These are phyloP conservation scores for Ceratocystis cacaofunesta DNA, from an alignment of 2,329 filamentous ascomycete species.

Conservation along the genomic window DNA sequence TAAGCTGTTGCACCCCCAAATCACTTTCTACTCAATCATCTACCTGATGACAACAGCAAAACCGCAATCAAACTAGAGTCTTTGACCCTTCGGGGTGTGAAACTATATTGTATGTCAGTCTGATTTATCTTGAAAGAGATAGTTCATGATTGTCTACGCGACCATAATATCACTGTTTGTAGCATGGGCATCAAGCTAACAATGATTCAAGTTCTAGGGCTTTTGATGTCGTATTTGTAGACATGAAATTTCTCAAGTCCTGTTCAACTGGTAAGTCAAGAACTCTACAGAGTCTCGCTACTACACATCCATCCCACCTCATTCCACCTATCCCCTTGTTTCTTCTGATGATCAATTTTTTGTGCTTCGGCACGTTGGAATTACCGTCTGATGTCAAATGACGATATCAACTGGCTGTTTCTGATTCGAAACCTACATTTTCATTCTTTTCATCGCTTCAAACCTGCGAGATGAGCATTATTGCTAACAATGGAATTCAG, in stretches of 20 bases:
- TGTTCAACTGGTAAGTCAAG: conserved; percentile 13
- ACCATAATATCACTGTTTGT: not conserved
- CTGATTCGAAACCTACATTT: conserved; percentile 38
- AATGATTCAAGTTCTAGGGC: conserved; percentile 10
- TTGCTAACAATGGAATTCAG: conserved; percentile 24
- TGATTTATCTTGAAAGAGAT: conserved; percentile 37
- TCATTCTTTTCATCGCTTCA: not conserved
- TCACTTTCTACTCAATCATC: conserved; percentile 17
- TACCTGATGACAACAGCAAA: conserved; percentile 66
- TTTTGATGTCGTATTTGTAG: conserved; percentile 7
- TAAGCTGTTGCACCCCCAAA: conserved; percentile 14
- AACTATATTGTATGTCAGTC: conserved; percentile 84
- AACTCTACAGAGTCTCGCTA: not conserved
- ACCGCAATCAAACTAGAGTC: conserved; percentile 98
- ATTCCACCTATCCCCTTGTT: not conserved
- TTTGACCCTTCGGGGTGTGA: conserved; percentile 74
- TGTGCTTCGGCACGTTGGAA: conserved; percentile 64
- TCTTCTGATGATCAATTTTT: conserved; percentile 41
- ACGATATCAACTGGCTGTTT: conserved; percentile 73
- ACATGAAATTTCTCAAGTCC: conserved; percentile 5
- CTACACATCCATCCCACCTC: not conserved
- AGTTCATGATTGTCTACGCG: conserved; percentile 3
- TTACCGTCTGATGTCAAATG: conserved; percentile 80
- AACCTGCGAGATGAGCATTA: conserved; percentile 1
- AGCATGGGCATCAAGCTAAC: not conserved